Percentiles rank a stretch among this genome's conserved stretches.
Evolutionary conservation across 148 eudicot genomes (phyloP).

Genomic region (Dianthus caryophyllus): DNA sequence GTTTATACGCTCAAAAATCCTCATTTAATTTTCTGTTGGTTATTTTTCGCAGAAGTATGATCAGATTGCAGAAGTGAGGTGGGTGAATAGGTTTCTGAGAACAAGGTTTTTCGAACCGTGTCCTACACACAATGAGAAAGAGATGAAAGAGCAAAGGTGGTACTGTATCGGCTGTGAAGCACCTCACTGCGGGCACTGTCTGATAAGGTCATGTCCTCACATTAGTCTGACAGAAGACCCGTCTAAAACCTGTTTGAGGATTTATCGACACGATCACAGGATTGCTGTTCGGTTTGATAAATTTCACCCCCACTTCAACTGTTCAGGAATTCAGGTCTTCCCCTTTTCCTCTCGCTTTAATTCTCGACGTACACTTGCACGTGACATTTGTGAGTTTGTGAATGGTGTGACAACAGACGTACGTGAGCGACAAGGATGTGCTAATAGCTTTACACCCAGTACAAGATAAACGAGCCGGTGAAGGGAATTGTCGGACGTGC

Average conservation of each 20-base stretch:
- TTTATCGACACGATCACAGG: constrained; percentile 49
- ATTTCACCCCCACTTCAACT: constrained; percentile 39
- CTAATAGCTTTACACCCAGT: constrained; percentile 45
- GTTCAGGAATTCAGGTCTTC: constrained; percentile 49
- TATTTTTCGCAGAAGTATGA: too few species aligned
- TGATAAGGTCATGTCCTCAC: constrained; percentile 29
- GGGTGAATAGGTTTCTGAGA: constrained; percentile 38
- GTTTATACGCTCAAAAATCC: too few species aligned
- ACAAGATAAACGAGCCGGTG: too few species aligned
- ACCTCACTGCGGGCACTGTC: constrained; percentile 38
- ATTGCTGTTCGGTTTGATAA: constrained; percentile 40
- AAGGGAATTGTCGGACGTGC: too few species aligned
- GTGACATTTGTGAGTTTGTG: too few species aligned
- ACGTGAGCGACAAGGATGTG: constrained; percentile 45
- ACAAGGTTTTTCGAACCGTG: constrained; percentile 40
- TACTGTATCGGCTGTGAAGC: constrained; percentile 45
- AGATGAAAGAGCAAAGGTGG: constrained; percentile 33
- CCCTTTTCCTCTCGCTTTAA: not conserved
- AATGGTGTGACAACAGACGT: constrained; percentile 37
- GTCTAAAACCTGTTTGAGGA: constrained; percentile 31
- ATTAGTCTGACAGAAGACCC: constrained; percentile 17
- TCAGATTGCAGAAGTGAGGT: constrained; percentile 35
- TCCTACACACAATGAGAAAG: constrained; percentile 37
- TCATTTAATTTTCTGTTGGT: too few species aligned
- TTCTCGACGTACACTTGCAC: too few species aligned